Conservation (phyloP, 345 rosid genomes). For the Ceriops zippeliana region DNA sequence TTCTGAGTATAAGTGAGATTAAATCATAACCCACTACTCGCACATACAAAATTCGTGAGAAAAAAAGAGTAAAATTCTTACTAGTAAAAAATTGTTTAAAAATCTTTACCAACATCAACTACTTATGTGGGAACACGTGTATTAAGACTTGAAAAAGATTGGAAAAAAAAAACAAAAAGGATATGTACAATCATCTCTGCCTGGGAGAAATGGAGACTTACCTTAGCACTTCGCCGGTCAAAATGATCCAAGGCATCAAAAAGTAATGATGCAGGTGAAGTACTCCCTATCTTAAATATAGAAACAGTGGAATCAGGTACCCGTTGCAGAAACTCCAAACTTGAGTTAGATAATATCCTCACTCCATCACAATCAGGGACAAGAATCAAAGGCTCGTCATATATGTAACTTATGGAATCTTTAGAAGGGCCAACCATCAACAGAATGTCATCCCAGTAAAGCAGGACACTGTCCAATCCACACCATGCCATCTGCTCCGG, state of each 20-base stretch:
- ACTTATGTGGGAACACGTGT: no score
- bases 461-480: slow-evolving; percentile 87
- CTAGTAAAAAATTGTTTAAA: neutral
- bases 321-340: slow-evolving; percentile 87
- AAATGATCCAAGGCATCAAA: slow-evolving; percentile 97
- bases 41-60: neutral
- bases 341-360: slow-evolving; percentile 79
- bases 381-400: slow-evolving; percentile 81
- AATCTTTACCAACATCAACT: neutral
- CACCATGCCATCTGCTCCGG: slow-evolving; percentile 98
- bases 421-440: slow-evolving; percentile 93
- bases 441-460: slow-evolving; percentile 90
- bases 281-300: slow-evolving; percentile 95
- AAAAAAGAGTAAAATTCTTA: neutral
- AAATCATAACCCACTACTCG: neutral
- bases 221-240: slow-evolving; percentile 95
- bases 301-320: slow-evolving; percentile 95
- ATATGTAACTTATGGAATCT: slow-evolving; percentile 73
- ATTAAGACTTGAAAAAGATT: neutral
- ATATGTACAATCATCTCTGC: neutral
- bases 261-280: slow-evolving; percentile 84
- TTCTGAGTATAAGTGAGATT: neutral
- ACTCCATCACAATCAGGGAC: slow-evolving; percentile 98
- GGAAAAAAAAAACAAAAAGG: neutral
- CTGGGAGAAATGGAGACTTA: slow-evolving; percentile 20